These are phyloP conservation scores for Fusarium citri DNA, from an alignment of 2,329 filamentous ascomycete species.

Conservation along the genomic window DNA sequence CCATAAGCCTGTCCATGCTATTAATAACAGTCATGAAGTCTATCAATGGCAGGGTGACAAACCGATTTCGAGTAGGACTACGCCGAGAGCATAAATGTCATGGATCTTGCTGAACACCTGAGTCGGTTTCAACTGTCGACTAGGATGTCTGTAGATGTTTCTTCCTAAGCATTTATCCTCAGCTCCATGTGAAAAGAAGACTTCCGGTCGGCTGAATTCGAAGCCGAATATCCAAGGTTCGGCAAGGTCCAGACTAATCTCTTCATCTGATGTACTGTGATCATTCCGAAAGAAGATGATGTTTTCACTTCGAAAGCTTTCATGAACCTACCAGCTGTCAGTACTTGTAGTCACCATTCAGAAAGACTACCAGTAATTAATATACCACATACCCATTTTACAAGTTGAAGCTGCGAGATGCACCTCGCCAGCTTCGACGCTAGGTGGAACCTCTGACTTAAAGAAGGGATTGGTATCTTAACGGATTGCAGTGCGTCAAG, in stretches of 20 bases:
- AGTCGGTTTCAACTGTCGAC: not conserved
- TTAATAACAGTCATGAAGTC: not conserved
- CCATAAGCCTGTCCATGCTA: not conserved
- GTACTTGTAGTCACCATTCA: rapidly evolving
- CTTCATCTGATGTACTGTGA: not conserved
- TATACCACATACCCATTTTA: not conserved
- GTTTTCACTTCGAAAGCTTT: not conserved
- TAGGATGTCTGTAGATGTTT: not conserved
- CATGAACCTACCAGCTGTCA: not conserved
- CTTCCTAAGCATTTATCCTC: not conserved
- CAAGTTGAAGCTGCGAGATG: not conserved
- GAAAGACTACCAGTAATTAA: not conserved
- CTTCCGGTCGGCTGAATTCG: not conserved
- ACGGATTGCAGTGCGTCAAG: not conserved
- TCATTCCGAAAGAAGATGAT: not conserved
- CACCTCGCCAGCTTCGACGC: not conserved
- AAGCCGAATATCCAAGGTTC: not conserved
- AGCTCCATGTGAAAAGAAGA: not conserved
- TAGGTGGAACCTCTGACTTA: not conserved
- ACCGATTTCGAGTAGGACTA: not conserved
- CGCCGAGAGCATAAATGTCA: not conserved
- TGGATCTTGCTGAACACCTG: not conserved
- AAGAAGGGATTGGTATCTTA: not conserved
- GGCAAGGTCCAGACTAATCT: not conserved
- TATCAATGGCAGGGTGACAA: not conserved